Evolutionary conservation across 2,329 filamentous ascomycete species (phyloP).

Genomic region (Neofusicoccum parvum): DNA sequence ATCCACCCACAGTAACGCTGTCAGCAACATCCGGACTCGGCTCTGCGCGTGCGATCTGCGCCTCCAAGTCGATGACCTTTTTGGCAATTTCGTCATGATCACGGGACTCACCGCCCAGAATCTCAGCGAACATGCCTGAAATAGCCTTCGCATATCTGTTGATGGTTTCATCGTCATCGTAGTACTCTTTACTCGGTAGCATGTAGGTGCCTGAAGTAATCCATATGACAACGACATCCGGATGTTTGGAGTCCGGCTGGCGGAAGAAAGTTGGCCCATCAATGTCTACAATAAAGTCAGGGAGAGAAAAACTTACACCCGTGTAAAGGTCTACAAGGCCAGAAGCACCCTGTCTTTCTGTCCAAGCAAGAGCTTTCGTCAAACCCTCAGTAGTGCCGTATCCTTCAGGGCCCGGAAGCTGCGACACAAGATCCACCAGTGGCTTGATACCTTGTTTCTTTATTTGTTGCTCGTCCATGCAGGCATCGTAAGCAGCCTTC

Average conservation of each 20-base stretch:
- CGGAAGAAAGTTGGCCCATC: too few relatives aligned
- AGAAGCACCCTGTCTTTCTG: background rate
- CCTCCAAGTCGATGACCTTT: slow-evolving; percentile 52
- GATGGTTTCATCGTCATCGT: slow-evolving; percentile 37
- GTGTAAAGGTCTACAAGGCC: background rate
- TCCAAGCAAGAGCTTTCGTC: background rate
- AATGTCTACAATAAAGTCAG: background rate
- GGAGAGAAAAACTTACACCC: background rate
- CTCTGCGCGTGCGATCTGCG: slow-evolving; percentile 61
- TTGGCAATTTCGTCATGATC: slow-evolving; percentile 21
- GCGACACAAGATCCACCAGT: slow-evolving; percentile 49
- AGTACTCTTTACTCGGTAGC: slow-evolving; percentile 39
- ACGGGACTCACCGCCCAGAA: background rate
- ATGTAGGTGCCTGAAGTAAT: slow-evolving; percentile 50
- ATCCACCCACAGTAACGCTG: slow-evolving; percentile 26
- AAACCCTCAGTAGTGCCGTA: background rate
- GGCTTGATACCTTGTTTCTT: slow-evolving; percentile 59
- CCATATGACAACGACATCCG: slow-evolving; percentile 29
- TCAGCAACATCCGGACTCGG: slow-evolving; percentile 51
- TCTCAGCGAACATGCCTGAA: background rate
- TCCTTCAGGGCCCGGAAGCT: slow-evolving; percentile 30
- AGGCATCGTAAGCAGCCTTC: slow-evolving; percentile 65
- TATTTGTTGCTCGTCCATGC: slow-evolving; percentile 63
- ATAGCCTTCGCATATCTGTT: slow-evolving; percentile 27
- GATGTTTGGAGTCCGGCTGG: background rate